Evolutionary conservation across 169 alveolate genomes (phyloP), one percentile per base, ranked within the genome.

Genomic region (Eimeria necatrix): DNA sequence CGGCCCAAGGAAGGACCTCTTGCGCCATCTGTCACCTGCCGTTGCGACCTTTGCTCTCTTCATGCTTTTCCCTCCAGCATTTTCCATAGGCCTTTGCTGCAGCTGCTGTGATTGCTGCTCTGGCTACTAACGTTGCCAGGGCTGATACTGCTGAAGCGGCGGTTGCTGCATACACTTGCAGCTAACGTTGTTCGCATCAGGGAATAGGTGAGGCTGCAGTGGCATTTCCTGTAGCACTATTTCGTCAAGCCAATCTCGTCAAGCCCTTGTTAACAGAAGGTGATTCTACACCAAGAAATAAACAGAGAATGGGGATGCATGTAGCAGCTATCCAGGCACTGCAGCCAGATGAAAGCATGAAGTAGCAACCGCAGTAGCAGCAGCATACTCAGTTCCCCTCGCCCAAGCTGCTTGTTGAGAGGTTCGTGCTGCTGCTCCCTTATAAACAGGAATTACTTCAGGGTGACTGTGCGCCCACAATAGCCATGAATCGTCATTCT

Each of bases 81-180:
- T 26, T 64, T 20, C 74, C 18, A 20, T 26, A 20, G 18, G 46
- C 74, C 9, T 26, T 64, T 64, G 74, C 74, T 64, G 74, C 74
- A 20, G 74, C 74, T 64, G 74, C 74, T 73, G 83, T 18, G 16
- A 48, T 48, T 26, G 83, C 52, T 73, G 20, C 51, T 22, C 52
- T 41, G 4, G 51, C 83, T 73, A 26, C 22, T 64, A 18, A n/a
- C 22, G 74, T 18, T 64, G 52, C 83, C 24, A 48, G 7, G 7
- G 83, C 83, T 26, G 83, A 20, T 73, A 8, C 83, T 73, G 83
- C 83, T 73, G 56, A 20, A 22, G 52, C 83, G 18, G 83, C 52
- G 1, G 53, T 48, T 71, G 83, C 83, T 71, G 83, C 83, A 2
- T 32, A n/a, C 83, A 2, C n/a, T 18, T 26, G 83, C 83, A n/a